A percentile compares a stretch with the other conserved stretches of the same genome.
phyloP scores from a whole-genome alignment of 768 basidiomycete genomes.

The Pholiota molesta region DNA sequence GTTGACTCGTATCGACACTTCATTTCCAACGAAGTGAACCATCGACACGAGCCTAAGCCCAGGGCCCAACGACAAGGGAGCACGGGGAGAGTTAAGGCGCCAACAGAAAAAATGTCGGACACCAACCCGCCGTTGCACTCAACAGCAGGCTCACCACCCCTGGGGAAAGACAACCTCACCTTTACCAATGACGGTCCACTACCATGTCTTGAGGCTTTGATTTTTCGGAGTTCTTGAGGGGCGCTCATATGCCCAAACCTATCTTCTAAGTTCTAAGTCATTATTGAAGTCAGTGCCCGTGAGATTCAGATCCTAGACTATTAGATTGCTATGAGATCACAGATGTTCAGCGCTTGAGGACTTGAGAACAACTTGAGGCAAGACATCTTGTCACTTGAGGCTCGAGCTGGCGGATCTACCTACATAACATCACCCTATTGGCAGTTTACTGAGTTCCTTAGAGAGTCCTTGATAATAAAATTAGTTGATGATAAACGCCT shows the following conservation, averaged over 20 bases:
- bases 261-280: no score
- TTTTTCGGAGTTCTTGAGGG: no score
- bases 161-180: constrained; percentile 8
- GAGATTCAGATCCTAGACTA: no score
- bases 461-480: no score
- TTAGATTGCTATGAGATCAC: no score
- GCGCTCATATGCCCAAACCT: no score
- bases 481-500: no score
- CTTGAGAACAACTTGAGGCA: no score
- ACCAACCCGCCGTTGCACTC: background rate
- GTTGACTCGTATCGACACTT: background rate
- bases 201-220: background rate
- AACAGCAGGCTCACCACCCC: constrained; percentile 10
- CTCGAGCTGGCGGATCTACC: background rate
- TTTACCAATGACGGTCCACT: background rate
- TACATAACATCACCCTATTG: background rate
- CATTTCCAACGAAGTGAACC: background rate
- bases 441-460: no score
- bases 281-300: no score
- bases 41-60: constrained; percentile 13
- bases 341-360: no score
- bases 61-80: constrained; percentile 19
- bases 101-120: background rate
- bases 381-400: background rate
- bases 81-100: constrained; percentile 14